Percentiles rank a stretch among this genome's conserved stretches.
Conservation (phyloP, 2,329 filamentous ascomycete genomes). For the Didymella sp. region DNA sequence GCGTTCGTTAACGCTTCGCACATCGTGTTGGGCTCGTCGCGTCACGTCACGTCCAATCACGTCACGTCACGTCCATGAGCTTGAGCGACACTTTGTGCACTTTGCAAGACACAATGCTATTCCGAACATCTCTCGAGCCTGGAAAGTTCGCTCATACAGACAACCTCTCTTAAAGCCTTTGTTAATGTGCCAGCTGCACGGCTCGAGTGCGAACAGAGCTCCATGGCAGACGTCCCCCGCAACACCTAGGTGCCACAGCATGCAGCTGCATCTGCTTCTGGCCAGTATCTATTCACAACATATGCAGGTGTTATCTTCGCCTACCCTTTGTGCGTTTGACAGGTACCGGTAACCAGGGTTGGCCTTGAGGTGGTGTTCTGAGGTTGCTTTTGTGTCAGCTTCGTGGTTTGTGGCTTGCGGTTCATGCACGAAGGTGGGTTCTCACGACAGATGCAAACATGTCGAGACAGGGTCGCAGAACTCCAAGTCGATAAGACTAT, state of each 20-base stretch:
- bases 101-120: not conserved
- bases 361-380: slow-evolving; percentile 4
- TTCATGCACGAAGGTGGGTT: slow-evolving; percentile 2
- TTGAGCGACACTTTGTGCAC: not conserved
- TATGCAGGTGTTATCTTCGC: slow-evolving; percentile 8
- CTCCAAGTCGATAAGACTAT: slow-evolving; percentile 10
- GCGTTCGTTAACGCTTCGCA: not conserved
- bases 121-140: not conserved
- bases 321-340: not conserved
- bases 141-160: not conserved
- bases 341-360: slow-evolving; percentile 10
- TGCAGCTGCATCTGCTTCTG: not conserved
- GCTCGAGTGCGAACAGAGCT: too few relatives aligned
- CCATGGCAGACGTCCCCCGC: not conserved
- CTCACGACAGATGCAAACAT: not conserved
- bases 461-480: not conserved
- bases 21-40: not conserved
- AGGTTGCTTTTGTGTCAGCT: slow-evolving; percentile 4
- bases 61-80: not conserved
- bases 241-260: slow-evolving; percentile 1
- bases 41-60: not conserved
- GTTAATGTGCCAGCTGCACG: not conserved
- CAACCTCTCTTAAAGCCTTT: not conserved
- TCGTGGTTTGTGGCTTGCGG: not conserved
- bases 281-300: not conserved